Evolutionary conservation across 2,329 filamentous ascomycete genomes (phyloP), one percentile per base, ranked within the genome.

Genomic region (Colletotrichum endophyticum): DNA sequence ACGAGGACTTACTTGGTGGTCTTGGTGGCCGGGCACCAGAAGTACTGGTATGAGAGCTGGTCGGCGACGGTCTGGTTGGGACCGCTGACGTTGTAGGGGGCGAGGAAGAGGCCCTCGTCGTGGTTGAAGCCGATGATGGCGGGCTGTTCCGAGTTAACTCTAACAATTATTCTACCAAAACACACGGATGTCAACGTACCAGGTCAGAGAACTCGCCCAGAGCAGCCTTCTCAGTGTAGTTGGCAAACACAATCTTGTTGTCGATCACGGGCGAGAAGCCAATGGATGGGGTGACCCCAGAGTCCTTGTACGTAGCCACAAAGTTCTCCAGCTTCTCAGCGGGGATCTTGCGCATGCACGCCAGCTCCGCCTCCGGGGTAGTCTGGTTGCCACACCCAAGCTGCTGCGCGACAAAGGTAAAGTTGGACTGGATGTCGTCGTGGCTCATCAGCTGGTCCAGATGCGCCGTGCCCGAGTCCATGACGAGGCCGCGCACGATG

Each of bases 361-460:
- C 79, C 9, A 88, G 76, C 57, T 86, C 75, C 12, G 75, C 84
- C 8, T 80, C 75, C 5, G 79, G 66, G 1, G 83, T 79, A 1
- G 80, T 81, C 57, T 85, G 85, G 13, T 83, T 84, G 5, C 86
- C 82, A 32, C 83, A 83, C 0, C 83, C 81, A 0, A 87, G 81
- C 8, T 84, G 81, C 62, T 81, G 81, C 8, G 87, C 85, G 72
- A 87, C 87, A 28, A 83, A 83, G 13, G 81, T 84, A 32, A 86
- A 84, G 66, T 87, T 86, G 2, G 81, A 78, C 69, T 86, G 83
- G 4, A 56, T 76, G 1, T 81, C 78, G 69, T 86, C 87, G 79
- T 79, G 70, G n/a, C 71, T 73, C 61, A 84, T 84, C 27, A 83
- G 80, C 25, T 84, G 85, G 16, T 82, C 59, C 44, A 76, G 44